phyloP scores from a whole-genome alignment of 495 filamentous ascomycete species.

The Filosporella fistucella region DNA sequence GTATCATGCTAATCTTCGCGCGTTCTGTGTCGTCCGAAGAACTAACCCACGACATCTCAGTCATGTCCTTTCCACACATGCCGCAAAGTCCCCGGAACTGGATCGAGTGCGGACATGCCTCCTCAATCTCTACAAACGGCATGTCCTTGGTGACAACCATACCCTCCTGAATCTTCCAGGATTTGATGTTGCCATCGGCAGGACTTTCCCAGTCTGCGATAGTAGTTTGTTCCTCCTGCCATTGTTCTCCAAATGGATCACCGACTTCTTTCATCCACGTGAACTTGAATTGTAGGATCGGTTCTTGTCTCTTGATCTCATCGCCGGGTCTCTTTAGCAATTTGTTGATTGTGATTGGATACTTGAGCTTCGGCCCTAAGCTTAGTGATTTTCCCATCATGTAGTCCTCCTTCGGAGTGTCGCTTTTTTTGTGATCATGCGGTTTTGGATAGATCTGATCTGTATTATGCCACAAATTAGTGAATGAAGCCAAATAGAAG shows the following conservation, averaged over 20 bases:
- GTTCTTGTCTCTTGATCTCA: constrained; percentile 65
- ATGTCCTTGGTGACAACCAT: constrained; percentile 55
- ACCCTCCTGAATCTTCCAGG: constrained; percentile 73
- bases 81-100: constrained; percentile 89
- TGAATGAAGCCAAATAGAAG: not conserved
- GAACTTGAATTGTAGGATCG: constrained; percentile 82
- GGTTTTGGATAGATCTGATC: constrained; percentile 4
- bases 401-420: constrained; percentile 17
- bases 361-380: constrained; percentile 65
- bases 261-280: constrained; percentile 66
- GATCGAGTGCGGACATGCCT: constrained; percentile 85
- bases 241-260: constrained; percentile 63
- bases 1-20: constrained; percentile 88
- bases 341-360: constrained; percentile 91
- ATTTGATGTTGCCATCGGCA: constrained; percentile 68
- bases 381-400: constrained; percentile 36
- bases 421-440: constrained; percentile 22
- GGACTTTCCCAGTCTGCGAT: constrained; percentile 76
- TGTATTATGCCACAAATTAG: constrained; percentile 3
- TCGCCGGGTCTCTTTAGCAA: constrained; percentile 75
- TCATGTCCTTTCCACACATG: constrained; percentile 97
- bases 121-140: constrained; percentile 74
- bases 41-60: constrained; percentile 49
- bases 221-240: constrained; percentile 65
- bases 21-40: constrained; percentile 61